Percentiles rank a stretch among this genome's conserved stretches.
These are phyloP conservation scores for Diaporthe vaccinii DNA, from an alignment of 2,329 filamentous ascomycete species.

Conservation along the genomic window DNA sequence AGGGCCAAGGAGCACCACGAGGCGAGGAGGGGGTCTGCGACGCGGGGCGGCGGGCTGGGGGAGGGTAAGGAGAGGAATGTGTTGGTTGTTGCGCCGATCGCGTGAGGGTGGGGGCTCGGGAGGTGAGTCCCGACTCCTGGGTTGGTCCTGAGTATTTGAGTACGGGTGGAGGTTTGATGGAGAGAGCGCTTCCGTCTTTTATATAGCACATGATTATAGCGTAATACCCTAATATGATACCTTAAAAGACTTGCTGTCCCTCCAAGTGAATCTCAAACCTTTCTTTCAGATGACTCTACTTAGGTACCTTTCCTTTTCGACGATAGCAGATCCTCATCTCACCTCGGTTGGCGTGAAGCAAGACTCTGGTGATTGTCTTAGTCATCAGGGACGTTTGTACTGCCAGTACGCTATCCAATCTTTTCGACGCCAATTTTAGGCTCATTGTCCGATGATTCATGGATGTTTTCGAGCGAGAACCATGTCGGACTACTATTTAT, in stretches of 20 bases:
- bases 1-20: slow-evolving; percentile 41
- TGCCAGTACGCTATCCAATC: no score
- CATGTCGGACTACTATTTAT: no score
- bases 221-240: slow-evolving; percentile 25
- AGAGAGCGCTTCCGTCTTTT: no score
- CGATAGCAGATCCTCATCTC: background rate
- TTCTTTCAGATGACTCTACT: no score
- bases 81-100: slow-evolving; percentile 23
- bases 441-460: no score
- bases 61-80: slow-evolving; percentile 15
- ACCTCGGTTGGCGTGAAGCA: background rate
- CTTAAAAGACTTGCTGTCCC: background rate
- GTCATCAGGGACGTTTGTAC: no score
- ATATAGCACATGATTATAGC: background rate
- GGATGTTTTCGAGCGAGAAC: no score
- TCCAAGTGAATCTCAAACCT: background rate
- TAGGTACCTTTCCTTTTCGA: no score
- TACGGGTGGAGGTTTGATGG: background rate
- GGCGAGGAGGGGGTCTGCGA: slow-evolving; percentile 10
- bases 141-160: background rate
- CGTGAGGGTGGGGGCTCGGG: background rate
- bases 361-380: background rate
- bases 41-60: background rate
- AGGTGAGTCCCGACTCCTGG: background rate
- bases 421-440: no score